Evolutionary conservation across 2,329 filamentous ascomycete species (phyloP).

Genomic region (Colletotrichum lupini): DNA sequence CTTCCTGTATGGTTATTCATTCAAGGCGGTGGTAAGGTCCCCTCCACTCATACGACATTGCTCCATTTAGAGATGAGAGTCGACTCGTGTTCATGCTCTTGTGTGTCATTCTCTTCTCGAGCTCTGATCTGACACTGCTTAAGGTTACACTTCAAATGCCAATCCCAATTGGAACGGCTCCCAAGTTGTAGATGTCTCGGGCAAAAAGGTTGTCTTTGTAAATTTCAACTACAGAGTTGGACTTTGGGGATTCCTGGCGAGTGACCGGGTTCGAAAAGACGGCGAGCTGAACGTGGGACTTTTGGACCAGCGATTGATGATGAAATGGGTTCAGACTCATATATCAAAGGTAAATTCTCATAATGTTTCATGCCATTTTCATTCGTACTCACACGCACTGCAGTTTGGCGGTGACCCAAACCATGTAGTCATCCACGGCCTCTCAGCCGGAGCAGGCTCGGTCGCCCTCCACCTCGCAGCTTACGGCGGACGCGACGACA

Average conservation of each 20-base stretch:
- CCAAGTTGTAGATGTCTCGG: slow-evolving; percentile 56
- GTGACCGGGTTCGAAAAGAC: slow-evolving; percentile 62
- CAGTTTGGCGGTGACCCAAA: slow-evolving; percentile 68
- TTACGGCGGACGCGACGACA: slow-evolving; percentile 56
- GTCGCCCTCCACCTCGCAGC: slow-evolving; percentile 64
- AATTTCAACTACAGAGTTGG: slow-evolving; percentile 74
- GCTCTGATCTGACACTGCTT: slow-evolving; percentile 6
- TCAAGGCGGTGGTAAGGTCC: slow-evolving; percentile 58
- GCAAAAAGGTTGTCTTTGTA: slow-evolving; percentile 62
- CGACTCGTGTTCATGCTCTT: neutral
- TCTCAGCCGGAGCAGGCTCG: slow-evolving; percentile 70
- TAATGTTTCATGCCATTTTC: neutral
- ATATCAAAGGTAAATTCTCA: slow-evolving; percentile 57
- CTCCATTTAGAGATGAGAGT: neutral
- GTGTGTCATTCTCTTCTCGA: neutral
- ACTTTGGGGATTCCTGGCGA: slow-evolving; percentile 70
- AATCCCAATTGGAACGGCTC: slow-evolving; percentile 65
- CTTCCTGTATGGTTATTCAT: slow-evolving; percentile 73
- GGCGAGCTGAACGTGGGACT: slow-evolving; percentile 73
- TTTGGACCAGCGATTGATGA: slow-evolving; percentile 69
- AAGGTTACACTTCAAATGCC: slow-evolving; percentile 57
- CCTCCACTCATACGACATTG: neutral
- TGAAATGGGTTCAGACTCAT: slow-evolving; percentile 71
- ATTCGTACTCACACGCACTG: neutral
- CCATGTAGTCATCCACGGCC: slow-evolving; percentile 70